These are phyloP conservation scores for Citrus medica DNA, from an alignment of 345 rosid species.

Conservation along the genomic window DNA sequence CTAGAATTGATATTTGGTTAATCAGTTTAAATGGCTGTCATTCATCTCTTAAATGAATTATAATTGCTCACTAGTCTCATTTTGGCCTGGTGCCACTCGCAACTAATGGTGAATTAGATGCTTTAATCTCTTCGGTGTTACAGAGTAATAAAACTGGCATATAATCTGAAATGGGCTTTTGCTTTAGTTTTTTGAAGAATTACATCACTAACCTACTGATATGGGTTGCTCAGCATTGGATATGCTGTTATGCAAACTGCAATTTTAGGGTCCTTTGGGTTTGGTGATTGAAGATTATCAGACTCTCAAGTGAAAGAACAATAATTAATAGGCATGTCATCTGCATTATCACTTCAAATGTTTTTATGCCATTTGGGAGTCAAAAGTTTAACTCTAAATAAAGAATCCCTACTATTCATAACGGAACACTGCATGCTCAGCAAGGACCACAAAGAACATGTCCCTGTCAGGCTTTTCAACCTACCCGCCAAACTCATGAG, in stretches of 20 bases:
- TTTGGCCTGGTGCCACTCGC: too few relatives aligned
- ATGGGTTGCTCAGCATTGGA: neutral
- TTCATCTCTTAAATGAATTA: neutral
- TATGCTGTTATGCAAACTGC: neutral
- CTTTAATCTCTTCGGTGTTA: too few relatives aligned
- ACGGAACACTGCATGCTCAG: too few relatives aligned
- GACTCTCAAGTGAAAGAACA: too few relatives aligned
- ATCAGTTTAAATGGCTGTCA: too few relatives aligned
- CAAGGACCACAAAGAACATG: neutral
- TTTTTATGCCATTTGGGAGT: too few relatives aligned
- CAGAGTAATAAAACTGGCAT: neutral
- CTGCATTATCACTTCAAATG: too few relatives aligned
- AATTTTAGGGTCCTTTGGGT: neutral
- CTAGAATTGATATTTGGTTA: neutral
- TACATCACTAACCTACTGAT: neutral
- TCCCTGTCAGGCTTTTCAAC: neutral
- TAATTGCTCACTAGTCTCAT: neutral
- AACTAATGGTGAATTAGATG: too few relatives aligned
- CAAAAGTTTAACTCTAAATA: too few relatives aligned
- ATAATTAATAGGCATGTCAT: too few relatives aligned
- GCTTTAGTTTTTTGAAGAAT: neutral
- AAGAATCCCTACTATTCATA: too few relatives aligned
- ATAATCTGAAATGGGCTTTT: neutral
- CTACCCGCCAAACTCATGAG: neutral
- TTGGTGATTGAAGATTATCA: neutral